Base-by-base conservation (phyloP, 129 eudicot genomes). In the Tanacetum coccineum region DNA sequence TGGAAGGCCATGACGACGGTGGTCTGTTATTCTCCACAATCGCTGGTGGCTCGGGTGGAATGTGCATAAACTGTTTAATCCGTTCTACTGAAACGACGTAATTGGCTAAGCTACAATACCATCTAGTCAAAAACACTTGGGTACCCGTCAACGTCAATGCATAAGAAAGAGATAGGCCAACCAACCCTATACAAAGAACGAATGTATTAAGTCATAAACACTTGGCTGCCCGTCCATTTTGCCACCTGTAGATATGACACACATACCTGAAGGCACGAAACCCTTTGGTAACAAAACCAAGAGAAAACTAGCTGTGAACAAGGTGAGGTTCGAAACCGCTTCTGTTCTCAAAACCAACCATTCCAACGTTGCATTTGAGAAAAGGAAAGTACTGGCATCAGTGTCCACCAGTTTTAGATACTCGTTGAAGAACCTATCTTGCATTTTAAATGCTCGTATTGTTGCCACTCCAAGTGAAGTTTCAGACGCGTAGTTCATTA, bases 121-220 rank as follows among this genome's bases (percentile, higher is more conserved):
- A 84, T 73, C 95, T 67, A 8, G 79, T 73, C 40, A 90, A 6
- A 74, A 90, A 90, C 61, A 90, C 97, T 70, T 87, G 97, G 40
- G 84, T 74, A 25, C 79, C 71, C 14, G 91, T 71, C 11, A 90
- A 64, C 7, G 85, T 72, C 13, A 90, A 72, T 9, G 97, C 97
- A 73, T 90, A 87, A 13, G 97, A 84, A 69, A 90, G 95, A 36
- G 95, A 86, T 15, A 90, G 91, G 50, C 97, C 97, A 39, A 86
- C 88, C 70, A 90, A 83, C 46, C 95, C 97, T 90, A 71, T 18
- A 64, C 22, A 77, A 25, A 57, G 5, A 71, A 7, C 1, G 19
- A 12, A 22, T 13, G 8, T 20, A 48, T 66, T 17, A 30, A 25
- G 26, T 36, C 42, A 0, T 36, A 36, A 36, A 7, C 42, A 36